phyloP scores from a whole-genome alignment of 2,329 filamentous ascomycete genomes.

The Calonectria hawksworthii region DNA sequence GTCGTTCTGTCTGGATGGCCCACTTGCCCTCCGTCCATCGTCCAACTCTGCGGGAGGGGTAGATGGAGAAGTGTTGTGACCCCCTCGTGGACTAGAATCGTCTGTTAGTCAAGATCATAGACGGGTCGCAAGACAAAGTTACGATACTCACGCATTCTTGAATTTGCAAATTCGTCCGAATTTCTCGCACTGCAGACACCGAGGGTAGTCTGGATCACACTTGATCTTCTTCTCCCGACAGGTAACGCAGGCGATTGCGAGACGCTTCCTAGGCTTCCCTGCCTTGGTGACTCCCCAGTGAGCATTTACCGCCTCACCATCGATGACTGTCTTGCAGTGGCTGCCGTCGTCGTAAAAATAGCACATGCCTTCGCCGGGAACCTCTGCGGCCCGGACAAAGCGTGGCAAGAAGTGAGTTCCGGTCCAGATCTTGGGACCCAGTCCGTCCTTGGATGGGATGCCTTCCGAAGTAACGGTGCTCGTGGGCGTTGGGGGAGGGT shows the following conservation, averaged over 20 bases:
- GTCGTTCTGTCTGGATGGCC: constrained; percentile 52
- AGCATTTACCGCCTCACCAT: constrained; percentile 89
- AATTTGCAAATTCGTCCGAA: constrained; percentile 89
- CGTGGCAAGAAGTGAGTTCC: constrained; percentile 77
- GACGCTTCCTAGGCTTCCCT: constrained; percentile 89
- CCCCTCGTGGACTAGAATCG: constrained; percentile 65
- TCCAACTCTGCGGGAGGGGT: constrained; percentile 66
- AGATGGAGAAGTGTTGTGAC: constrained; percentile 69
- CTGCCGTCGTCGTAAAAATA: constrained; percentile 90
- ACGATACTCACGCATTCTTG: constrained; percentile 83
- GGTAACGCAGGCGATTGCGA: constrained; percentile 93
- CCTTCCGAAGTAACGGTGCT: constrained; percentile 56
- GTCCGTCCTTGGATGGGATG: constrained; percentile 67
- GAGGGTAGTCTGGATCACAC: constrained; percentile 89
- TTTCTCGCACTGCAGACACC: constrained; percentile 93
- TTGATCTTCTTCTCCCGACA: constrained; percentile 99
- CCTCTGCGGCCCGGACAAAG: constrained; percentile 73
- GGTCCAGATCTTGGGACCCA: constrained; percentile 79
- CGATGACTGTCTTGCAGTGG: constrained; percentile 85
- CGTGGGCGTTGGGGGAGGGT: constrained; percentile 47
- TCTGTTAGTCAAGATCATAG: constrained; percentile 26
- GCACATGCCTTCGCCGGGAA: constrained; percentile 84
- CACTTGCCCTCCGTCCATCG: constrained; percentile 54
- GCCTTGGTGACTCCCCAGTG: constrained; percentile 96
- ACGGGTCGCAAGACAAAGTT: constrained; percentile 18